Percentiles rank a stretch among this genome's conserved stretches.
Evolutionary conservation across 345 rosid genomes (phyloP).

Genomic region (Euclidium syriacum): DNA sequence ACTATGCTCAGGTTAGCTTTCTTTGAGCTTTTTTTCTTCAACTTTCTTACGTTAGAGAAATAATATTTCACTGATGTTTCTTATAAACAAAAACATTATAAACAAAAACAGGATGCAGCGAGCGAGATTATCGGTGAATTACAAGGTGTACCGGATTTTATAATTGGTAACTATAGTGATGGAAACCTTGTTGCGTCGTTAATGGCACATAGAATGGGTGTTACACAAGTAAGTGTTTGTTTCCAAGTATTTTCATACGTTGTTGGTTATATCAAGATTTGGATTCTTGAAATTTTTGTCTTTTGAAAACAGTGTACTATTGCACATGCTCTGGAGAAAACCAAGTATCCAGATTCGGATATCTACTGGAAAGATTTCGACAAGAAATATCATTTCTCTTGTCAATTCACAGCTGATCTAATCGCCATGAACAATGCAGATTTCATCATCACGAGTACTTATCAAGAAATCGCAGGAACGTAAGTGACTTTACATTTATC

Average conservation of each 20-base stretch:
- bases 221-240: constrained; percentile 64
- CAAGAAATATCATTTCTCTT: constrained; percentile 91
- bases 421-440: constrained; percentile 97
- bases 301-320: constrained; percentile 89
- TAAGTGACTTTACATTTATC: constrained; percentile 34
- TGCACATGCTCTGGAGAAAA: constrained; percentile 99
- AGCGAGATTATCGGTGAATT: constrained; percentile 83
- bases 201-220: constrained; percentile 90
- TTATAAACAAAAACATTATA: no score
- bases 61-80: not conserved
- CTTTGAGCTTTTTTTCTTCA: not conserved
- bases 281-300: not conserved
- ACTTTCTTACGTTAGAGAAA: not conserved
- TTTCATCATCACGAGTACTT: constrained; percentile 96
- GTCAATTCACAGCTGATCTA: constrained; percentile 95
- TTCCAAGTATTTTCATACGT: not conserved
- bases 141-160: constrained; percentile 86
- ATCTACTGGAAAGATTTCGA: constrained; percentile 95
- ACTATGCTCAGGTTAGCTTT: constrained; percentile 61
- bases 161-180: constrained; percentile 95
- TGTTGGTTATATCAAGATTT: not conserved
- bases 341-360: constrained; percentile 99
- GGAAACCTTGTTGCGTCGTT: constrained; percentile 97
- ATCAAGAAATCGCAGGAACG: constrained; percentile 99
- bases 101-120: constrained; percentile 74